A percentile compares a stretch with the other conserved stretches of the same genome.
Evolutionary conservation across 2,329 filamentous ascomycete species (phyloP).

Genomic region (Trichophaea hybrida): DNA sequence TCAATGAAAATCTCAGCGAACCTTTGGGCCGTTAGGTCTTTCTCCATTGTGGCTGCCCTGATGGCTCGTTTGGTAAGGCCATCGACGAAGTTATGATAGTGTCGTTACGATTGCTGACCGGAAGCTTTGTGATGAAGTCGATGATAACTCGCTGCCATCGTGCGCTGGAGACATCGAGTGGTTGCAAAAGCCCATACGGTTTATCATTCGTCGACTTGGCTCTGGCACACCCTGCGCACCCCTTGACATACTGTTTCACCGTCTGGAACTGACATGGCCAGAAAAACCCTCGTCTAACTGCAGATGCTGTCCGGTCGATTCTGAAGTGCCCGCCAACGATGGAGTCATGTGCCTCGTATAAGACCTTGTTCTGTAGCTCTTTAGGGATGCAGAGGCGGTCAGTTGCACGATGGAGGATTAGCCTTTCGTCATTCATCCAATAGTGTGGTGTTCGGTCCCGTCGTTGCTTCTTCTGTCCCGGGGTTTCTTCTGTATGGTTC

Average conservation of each 20-base stretch:
- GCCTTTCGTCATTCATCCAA: too few relatives aligned
- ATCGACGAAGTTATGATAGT: conserved; percentile 1
- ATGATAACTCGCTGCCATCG: conserved; percentile 3
- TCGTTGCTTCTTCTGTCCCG: too few relatives aligned
- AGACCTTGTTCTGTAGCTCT: neutral
- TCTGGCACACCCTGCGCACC: neutral
- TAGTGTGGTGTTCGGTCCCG: too few relatives aligned
- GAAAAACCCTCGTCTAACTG: conserved; percentile 9
- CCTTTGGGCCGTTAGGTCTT: neutral
- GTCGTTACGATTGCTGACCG: neutral
- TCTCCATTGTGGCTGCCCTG: neutral
- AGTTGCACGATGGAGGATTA: too few relatives aligned
- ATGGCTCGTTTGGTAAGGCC: neutral
- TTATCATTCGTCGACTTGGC: neutral
- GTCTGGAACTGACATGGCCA: neutral
- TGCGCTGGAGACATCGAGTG: neutral
- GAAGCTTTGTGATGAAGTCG: conserved; percentile 7
- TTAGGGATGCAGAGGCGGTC: too few relatives aligned
- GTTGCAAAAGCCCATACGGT: neutral
- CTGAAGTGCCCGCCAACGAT: conserved; percentile 5
- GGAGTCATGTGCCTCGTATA: conserved; percentile 1
- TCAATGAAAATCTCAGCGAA: conserved; percentile 2
- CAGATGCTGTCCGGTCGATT: conserved; percentile 2
- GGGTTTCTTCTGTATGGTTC: too few relatives aligned
- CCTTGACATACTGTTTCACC: neutral